These are phyloP conservation scores for Vitis hybrid DNA, from an alignment of 177 flowering plant genomes.

Conservation along the genomic window DNA sequence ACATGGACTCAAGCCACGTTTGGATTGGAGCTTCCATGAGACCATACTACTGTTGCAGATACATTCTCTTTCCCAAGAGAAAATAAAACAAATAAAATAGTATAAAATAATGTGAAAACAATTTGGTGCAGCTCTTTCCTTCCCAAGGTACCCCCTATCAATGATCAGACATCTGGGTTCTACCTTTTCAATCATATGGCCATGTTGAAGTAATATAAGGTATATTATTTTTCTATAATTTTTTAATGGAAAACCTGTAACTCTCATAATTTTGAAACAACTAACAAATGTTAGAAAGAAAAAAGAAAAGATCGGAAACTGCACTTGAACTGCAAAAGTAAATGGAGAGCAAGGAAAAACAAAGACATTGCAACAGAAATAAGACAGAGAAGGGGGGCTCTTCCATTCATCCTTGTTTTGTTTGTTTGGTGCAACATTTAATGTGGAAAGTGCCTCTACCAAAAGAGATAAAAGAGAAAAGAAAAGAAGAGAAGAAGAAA, in stretches of 20 bases:
- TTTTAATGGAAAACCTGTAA: neutral
- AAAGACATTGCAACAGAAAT: conserved; percentile 12
- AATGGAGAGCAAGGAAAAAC: conserved; percentile 12
- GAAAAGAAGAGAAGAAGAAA: neutral
- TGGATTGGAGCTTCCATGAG: conserved; percentile 20
- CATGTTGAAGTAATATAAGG: neutral
- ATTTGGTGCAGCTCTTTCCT: conserved; percentile 17
- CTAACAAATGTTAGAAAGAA: neutral
- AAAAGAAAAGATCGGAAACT: neutral
- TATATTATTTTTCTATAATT: neutral
- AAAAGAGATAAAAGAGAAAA: neutral
- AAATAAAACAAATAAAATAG: neutral
- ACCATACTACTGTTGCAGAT: conserved; percentile 7
- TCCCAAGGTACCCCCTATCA: conserved; percentile 25
- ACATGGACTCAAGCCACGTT: conserved; percentile 10
- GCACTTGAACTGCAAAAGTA: conserved; percentile 20
- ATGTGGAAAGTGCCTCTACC: neutral
- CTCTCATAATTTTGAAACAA: neutral
- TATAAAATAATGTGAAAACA: neutral
- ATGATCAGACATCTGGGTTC: conserved; percentile 19
- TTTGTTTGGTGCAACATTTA: conserved; percentile 10
- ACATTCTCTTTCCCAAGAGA: conserved; percentile 15
- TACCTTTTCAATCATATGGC: conserved; percentile 9
- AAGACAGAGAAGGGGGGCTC: conserved; percentile 9
- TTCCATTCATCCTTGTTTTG: conserved; percentile 6